A percentile compares a stretch with the other conserved stretches of the same genome.
Evolutionary conservation across 78 protist genomes (phyloP).

Genomic region (Tieghemostelium lacteum): DNA sequence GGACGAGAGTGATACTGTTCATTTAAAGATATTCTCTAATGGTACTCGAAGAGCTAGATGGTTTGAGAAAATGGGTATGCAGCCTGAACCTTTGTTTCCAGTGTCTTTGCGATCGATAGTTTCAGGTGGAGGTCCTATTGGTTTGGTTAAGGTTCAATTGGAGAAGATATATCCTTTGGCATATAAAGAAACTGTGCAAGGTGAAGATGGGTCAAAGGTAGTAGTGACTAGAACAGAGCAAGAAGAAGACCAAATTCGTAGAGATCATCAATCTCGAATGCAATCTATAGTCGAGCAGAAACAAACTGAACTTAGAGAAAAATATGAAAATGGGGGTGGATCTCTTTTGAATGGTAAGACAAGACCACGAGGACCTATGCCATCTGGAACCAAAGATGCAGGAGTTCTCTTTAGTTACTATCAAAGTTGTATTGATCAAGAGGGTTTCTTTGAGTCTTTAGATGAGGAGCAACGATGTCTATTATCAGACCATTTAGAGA

Average conservation of each 20-base stretch:
- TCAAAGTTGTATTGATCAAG: slow-evolving; percentile 1
- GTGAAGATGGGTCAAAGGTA: slow-evolving; percentile 14
- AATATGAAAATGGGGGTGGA: background rate
- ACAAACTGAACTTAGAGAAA: background rate
- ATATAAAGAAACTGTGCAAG: background rate
- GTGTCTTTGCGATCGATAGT: slow-evolving; percentile 30
- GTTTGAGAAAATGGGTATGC: slow-evolving; percentile 64
- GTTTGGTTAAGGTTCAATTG: slow-evolving; percentile 11
- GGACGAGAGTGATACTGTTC: slow-evolving; percentile 1
- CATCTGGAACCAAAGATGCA: slow-evolving; percentile 12
- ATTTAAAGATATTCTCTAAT: slow-evolving; percentile 51
- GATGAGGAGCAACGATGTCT: slow-evolving; percentile 35
- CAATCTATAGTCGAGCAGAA: background rate
- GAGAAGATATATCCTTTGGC: background rate
- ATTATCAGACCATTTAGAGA: background rate
- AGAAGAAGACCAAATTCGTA: slow-evolving; percentile 28
- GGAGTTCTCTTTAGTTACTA: slow-evolving; percentile 1
- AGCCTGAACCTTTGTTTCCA: slow-evolving; percentile 6
- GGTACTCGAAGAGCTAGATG: slow-evolving; percentile 67
- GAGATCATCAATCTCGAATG: slow-evolving; percentile 1
- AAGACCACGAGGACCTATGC: background rate
- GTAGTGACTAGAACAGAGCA: slow-evolving; percentile 18
- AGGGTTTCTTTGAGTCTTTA: slow-evolving; percentile 2
- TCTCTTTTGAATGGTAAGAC: background rate
- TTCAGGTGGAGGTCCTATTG: slow-evolving; percentile 59